Evolutionary conservation across 768 basidiomycete genomes (phyloP).

Genomic region (Pleurotus cornucopiae): DNA sequence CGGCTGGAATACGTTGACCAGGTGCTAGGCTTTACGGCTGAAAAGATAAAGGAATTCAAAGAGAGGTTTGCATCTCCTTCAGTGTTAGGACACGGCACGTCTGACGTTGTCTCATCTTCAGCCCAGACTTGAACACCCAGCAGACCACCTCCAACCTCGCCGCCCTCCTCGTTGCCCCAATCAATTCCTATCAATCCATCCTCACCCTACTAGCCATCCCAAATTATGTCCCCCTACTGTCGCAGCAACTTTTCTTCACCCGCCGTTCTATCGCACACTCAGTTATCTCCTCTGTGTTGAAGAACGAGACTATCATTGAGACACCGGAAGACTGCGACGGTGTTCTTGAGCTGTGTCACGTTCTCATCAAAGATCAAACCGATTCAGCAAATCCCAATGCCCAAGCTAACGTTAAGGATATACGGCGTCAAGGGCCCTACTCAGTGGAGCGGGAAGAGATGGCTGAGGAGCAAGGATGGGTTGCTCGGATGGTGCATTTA

Average conservation of each 20-base stretch:
- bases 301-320: conserved; percentile 95
- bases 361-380: conserved; percentile 82
- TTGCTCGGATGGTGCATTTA: conserved; percentile 95
- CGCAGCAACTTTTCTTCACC: conserved; percentile 84
- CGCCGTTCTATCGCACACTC: conserved; percentile 92
- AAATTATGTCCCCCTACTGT: conserved; percentile 78
- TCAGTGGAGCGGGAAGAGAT: conserved; percentile 79
- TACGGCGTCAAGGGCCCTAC: conserved; percentile 56
- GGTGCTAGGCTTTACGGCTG: conserved; percentile 82
- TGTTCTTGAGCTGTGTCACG: conserved; percentile 88
- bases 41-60: conserved; percentile 79
- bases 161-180: conserved; percentile 86
- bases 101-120: conserved; percentile 23
- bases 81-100: not conserved
- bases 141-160: conserved; percentile 91
- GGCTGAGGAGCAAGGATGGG: conserved; percentile 99
- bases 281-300: conserved; percentile 88
- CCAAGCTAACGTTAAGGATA: conserved; percentile 35
- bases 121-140: conserved; percentile 83
- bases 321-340: conserved; percentile 92
- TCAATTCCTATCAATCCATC: conserved; percentile 94
- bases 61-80: conserved; percentile 52
- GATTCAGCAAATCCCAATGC: conserved; percentile 41
- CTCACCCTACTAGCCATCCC: conserved; percentile 96
- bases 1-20: conserved; percentile 96